phyloP scores from a whole-genome alignment of 2,329 filamentous ascomycete genomes.

The Xenosphaeropsis pyriputrescens region DNA sequence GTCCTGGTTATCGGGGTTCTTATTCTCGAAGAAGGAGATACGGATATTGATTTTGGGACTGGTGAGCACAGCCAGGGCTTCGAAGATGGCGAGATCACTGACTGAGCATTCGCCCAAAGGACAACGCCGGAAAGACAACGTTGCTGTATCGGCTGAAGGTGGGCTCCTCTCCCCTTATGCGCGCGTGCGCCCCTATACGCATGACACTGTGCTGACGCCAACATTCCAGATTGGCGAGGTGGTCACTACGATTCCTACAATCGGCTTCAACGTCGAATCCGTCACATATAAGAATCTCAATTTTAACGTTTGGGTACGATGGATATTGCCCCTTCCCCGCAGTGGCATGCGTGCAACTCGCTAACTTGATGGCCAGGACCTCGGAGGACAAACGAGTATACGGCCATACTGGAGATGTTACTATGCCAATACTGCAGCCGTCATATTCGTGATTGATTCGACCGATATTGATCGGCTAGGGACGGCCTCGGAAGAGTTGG shows the following conservation, averaged over 20 bases:
- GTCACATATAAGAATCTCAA: slow-evolving; percentile 98
- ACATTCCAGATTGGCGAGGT: slow-evolving; percentile 77
- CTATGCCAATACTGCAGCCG: slow-evolving; percentile 95
- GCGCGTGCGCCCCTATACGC: no score
- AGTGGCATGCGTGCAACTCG: not conserved
- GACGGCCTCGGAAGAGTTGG: slow-evolving; percentile 83
- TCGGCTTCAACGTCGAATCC: slow-evolving; percentile 98
- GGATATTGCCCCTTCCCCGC: not conserved
- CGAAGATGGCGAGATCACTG: slow-evolving; percentile 1
- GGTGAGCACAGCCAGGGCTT: slow-evolving; percentile 32
- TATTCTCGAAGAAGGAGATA: slow-evolving; percentile 96
- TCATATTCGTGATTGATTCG: slow-evolving; percentile 96
- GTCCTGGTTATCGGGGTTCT: slow-evolving; percentile 55
- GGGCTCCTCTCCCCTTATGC: slow-evolving; percentile 7
- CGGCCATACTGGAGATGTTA: slow-evolving; percentile 98
- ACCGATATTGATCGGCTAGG: slow-evolving; percentile 93
- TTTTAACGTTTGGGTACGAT: slow-evolving; percentile 90
- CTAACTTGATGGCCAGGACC: slow-evolving; percentile 39
- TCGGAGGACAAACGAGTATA: slow-evolving; percentile 97
- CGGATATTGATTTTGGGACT: slow-evolving; percentile 88
- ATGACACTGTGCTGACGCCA: slow-evolving; percentile 3
- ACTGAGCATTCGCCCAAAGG: slow-evolving; percentile 34
- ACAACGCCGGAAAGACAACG: slow-evolving; percentile 97
- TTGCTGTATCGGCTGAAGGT: slow-evolving; percentile 94
- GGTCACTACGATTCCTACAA: slow-evolving; percentile 96